Evolutionary conservation across 306 rosid species (phyloP).

Genomic region (Lathyrus sativus): DNA sequence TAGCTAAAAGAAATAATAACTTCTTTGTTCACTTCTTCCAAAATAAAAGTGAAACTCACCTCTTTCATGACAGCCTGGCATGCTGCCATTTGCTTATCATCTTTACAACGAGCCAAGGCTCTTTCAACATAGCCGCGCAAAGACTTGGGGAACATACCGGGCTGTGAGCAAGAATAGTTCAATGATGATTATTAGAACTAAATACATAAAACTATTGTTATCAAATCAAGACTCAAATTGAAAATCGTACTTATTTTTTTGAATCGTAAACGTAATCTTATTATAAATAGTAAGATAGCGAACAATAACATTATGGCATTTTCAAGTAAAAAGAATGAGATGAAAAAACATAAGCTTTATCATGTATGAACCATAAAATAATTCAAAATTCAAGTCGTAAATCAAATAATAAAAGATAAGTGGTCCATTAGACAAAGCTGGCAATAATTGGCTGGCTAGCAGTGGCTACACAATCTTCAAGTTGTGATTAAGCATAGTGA

Average conservation of each 20-base stretch:
- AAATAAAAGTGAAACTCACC: constrained; percentile 48
- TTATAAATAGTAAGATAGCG: background rate
- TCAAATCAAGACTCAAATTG: background rate
- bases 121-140: constrained; percentile 94
- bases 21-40: constrained; percentile 9
- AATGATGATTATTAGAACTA: constrained; percentile 29
- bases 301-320: background rate
- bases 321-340: background rate
- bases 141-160: constrained; percentile 87
- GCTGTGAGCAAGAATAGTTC: constrained; percentile 57
- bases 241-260: background rate
- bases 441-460: background rate
- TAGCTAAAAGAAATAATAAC: constrained; percentile 16
- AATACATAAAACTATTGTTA: constrained; percentile 17
- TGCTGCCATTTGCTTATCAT: constrained; percentile 76
- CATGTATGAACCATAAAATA: background rate
- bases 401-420: background rate
- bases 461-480: background rate
- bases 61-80: constrained; percentile 88
- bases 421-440: background rate
- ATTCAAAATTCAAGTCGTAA: background rate
- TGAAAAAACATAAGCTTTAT: background rate
- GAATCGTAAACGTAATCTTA: background rate
- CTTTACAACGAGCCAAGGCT: constrained; percentile 94
- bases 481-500: background rate